Conservation (phyloP, 108 stramenopile genomes). For the Skeletonema costatum region DNA sequence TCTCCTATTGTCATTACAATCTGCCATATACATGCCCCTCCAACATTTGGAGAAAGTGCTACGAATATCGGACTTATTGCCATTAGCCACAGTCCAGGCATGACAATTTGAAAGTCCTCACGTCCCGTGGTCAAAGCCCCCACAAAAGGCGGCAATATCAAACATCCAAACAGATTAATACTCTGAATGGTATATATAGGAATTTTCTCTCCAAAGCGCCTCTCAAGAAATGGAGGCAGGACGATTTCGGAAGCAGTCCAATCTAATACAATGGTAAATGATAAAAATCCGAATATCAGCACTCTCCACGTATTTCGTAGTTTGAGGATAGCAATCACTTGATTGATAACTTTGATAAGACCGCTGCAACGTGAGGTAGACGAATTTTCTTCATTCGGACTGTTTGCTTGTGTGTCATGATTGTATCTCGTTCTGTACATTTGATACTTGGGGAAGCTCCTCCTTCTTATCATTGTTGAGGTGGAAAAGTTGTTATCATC, state of each 20-base stretch:
- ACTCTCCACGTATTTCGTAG: slow-evolving; percentile 41
- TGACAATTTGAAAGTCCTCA: slow-evolving; percentile 25
- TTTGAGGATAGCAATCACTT: slow-evolving; percentile 3
- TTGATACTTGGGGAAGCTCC: slow-evolving; percentile 13
- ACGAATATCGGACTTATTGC: slow-evolving; percentile 21
- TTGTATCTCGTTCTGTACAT: slow-evolving; percentile 14
- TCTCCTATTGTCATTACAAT: slow-evolving; percentile 48
- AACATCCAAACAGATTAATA: slow-evolving; percentile 35
- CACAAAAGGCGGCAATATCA: slow-evolving; percentile 41
- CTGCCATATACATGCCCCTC: slow-evolving; percentile 45
- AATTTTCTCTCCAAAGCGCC: slow-evolving; percentile 18
- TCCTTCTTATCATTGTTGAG: too few species aligned
- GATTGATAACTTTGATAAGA: neutral
- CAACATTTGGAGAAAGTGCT: slow-evolving; percentile 14
- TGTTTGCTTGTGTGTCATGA: neutral
- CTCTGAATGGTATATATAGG: slow-evolving; percentile 30
- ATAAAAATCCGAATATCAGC: slow-evolving; percentile 19
- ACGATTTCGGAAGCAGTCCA: slow-evolving; percentile 21
- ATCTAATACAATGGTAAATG: slow-evolving; percentile 23
- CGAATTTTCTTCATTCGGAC: too few species aligned
- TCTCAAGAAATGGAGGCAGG: slow-evolving; percentile 24
- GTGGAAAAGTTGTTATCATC: too few species aligned
- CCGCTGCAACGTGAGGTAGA: neutral
- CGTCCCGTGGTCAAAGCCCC: slow-evolving; percentile 39
- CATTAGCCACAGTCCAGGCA: slow-evolving; percentile 41